Conservation (phyloP, 306 rosid genomes). For the Coriaria nepalensis region DNA sequence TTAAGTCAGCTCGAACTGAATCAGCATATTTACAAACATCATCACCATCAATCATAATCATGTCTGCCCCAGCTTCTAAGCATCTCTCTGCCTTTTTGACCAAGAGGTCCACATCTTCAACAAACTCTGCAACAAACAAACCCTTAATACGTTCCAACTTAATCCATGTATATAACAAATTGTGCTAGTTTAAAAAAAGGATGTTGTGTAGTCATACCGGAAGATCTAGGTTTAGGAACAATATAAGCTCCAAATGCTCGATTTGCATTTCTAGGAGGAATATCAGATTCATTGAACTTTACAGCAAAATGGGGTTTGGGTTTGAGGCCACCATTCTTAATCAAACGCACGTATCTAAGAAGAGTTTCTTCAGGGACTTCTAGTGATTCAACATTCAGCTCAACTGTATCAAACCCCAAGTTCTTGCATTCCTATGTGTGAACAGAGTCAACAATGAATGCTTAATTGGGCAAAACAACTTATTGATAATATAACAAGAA, state of each 20-base stretch:
- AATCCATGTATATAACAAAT: too few species aligned
- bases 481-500: background rate
- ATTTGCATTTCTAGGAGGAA: slow-evolving; percentile 38
- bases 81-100: slow-evolving; percentile 88
- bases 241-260: slow-evolving; percentile 83
- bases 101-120: slow-evolving; percentile 83
- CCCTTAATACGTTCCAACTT: background rate
- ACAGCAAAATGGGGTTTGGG: slow-evolving; percentile 74
- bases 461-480: background rate
- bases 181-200: too few species aligned
- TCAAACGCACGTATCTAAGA: slow-evolving; percentile 57
- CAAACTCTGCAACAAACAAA: slow-evolving; percentile 37
- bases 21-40: slow-evolving; percentile 52
- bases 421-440: slow-evolving; percentile 64
- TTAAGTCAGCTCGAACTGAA: slow-evolving; percentile 54
- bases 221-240: slow-evolving; percentile 54
- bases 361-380: slow-evolving; percentile 79
- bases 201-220: slow-evolving; percentile 31
- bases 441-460: background rate
- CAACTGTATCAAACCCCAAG: slow-evolving; percentile 74
- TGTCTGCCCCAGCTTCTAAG: slow-evolving; percentile 94
- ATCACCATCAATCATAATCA: slow-evolving; percentile 76
- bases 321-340: slow-evolving; percentile 65
- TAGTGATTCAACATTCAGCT: slow-evolving; percentile 57
- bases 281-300: slow-evolving; percentile 59